A percentile compares a stretch with the other conserved stretches of the same genome.
Conservation (phyloP, 129 eudicot genomes). For the Solidago caesia region DNA sequence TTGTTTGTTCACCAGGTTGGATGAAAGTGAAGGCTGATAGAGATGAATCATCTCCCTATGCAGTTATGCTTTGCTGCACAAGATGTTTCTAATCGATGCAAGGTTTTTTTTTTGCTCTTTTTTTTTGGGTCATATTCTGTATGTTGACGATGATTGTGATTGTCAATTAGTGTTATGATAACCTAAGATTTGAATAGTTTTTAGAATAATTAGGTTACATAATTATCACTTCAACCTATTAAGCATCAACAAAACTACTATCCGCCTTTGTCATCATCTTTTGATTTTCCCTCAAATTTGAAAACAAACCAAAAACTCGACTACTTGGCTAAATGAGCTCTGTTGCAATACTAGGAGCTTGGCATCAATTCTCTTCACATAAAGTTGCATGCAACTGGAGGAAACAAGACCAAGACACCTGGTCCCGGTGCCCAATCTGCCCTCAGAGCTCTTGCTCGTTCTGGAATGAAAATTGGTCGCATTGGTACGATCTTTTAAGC, state of each 20-base stretch:
- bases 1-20: slow-evolving; percentile 30
- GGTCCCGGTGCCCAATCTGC: slow-evolving; percentile 71
- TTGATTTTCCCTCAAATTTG: too few species aligned
- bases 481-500: slow-evolving; percentile 29
- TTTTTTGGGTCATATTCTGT: too few species aligned
- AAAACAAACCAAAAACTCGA: too few species aligned
- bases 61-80: slow-evolving; percentile 55
- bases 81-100: slow-evolving; percentile 50
- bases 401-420: slow-evolving; percentile 60
- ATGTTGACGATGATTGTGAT: too few species aligned
- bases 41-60: slow-evolving; percentile 47
- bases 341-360: slow-evolving; percentile 36
- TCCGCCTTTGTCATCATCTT: too few species aligned
- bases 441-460: slow-evolving; percentile 62
- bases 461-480: slow-evolving; percentile 55
- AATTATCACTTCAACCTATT: too few species aligned
- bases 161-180: too few species aligned
- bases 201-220: too few species aligned
- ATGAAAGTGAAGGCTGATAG: slow-evolving; percentile 55
- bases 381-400: slow-evolving; percentile 59
- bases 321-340: not conserved
- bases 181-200: too few species aligned
- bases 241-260: too few species aligned
- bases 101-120: slow-evolving; percentile 12
- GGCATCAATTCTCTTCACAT: slow-evolving; percentile 62